A percentile compares a stretch with the other conserved stretches of the same genome.
Evolutionary conservation across 139 green algal genomes (phyloP).

Genomic region (Monoraphidium neglectum): DNA sequence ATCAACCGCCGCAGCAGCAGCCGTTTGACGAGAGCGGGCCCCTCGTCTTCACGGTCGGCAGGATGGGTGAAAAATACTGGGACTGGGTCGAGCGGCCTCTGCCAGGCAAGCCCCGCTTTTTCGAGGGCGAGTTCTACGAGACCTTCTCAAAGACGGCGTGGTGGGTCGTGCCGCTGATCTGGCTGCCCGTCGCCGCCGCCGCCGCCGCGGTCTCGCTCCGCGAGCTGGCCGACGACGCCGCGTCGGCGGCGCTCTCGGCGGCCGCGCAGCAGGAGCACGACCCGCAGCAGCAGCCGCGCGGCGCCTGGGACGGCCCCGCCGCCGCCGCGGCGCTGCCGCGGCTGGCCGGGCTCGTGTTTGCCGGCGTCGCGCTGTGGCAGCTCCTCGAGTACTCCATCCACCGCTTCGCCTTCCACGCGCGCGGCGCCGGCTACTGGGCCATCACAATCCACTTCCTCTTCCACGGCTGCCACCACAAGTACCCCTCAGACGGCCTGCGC

Average conservation of each 20-base stretch:
- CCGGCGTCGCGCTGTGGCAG: slow-evolving; percentile 81
- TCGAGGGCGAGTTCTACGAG: slow-evolving; percentile 63
- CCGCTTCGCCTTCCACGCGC: slow-evolving; percentile 89
- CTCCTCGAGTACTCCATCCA: slow-evolving; percentile 92
- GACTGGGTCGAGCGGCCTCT: slow-evolving; percentile 82
- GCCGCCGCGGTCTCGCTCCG: not conserved
- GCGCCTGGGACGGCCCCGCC: not conserved
- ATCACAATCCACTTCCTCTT: slow-evolving; percentile 94
- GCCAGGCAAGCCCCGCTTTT: slow-evolving; percentile 81
- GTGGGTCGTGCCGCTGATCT: slow-evolving; percentile 91
- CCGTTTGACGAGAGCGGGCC: slow-evolving; percentile 24
- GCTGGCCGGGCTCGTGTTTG: slow-evolving; percentile 31
- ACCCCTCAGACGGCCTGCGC: slow-evolving; percentile 79
- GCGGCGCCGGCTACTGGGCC: slow-evolving; percentile 44
- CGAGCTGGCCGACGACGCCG: not conserved
- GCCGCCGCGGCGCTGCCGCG: not conserved
- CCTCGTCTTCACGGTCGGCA: slow-evolving; percentile 61
- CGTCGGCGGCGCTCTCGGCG: not conserved
- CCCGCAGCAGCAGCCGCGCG: slow-evolving; percentile 6
- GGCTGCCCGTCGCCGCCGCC: slow-evolving; percentile 72
- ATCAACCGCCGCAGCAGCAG: not conserved
- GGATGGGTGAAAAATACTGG: slow-evolving; percentile 69
- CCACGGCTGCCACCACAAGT: slow-evolving; percentile 98
- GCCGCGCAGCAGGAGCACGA: not conserved
- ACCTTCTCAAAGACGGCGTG: slow-evolving; percentile 72